Evolutionary conservation across 2,329 filamentous ascomycete genomes (phyloP).

Genomic region (Cladosporium sp.): DNA sequence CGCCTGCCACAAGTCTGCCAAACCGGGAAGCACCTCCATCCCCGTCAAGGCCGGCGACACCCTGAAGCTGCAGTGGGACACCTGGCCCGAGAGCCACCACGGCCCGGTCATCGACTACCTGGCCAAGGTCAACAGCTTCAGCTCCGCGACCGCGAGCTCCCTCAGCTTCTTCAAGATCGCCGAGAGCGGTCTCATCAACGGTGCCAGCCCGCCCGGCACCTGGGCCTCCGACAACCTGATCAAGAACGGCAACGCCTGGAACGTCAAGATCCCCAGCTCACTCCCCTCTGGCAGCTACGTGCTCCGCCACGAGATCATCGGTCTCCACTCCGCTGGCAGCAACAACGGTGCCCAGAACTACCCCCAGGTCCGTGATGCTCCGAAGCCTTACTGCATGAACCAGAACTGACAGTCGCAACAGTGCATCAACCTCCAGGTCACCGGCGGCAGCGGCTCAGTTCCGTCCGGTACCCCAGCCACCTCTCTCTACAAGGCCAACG

Average conservation of each 20-base stretch:
- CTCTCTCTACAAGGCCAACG: slow-evolving; percentile 50
- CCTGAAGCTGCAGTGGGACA: slow-evolving; percentile 56
- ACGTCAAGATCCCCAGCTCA: slow-evolving; percentile 47
- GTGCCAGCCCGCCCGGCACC: slow-evolving; percentile 36
- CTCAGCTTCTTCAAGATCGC: slow-evolving; percentile 61
- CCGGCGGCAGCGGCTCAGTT: slow-evolving; percentile 45
- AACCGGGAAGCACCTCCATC: slow-evolving; percentile 44
- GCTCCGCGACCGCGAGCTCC: slow-evolving; percentile 43
- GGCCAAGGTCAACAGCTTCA: slow-evolving; percentile 52
- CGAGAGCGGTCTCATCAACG: slow-evolving; percentile 46
- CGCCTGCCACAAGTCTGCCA: slow-evolving; percentile 47
- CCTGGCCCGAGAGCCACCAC: slow-evolving; percentile 59
- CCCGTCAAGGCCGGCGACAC: slow-evolving; percentile 53
- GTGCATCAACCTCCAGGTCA: slow-evolving; percentile 56
- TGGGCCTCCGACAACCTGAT: slow-evolving; percentile 52
- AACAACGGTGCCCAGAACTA: slow-evolving; percentile 42
- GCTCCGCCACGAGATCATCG: slow-evolving; percentile 54
- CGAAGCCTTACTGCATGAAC: not conserved
- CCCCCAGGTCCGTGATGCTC: slow-evolving; percentile 24
- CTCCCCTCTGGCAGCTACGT: slow-evolving; percentile 54
- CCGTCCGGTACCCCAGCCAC: slow-evolving; percentile 47
- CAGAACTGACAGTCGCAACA: slow-evolving; percentile 3
- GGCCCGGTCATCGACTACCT: slow-evolving; percentile 61
- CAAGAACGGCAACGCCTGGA: slow-evolving; percentile 14
- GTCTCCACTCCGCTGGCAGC: slow-evolving; percentile 48